Conservation (phyloP, 2,329 filamentous ascomycete genomes). For the Cladosporium halotolerans region DNA sequence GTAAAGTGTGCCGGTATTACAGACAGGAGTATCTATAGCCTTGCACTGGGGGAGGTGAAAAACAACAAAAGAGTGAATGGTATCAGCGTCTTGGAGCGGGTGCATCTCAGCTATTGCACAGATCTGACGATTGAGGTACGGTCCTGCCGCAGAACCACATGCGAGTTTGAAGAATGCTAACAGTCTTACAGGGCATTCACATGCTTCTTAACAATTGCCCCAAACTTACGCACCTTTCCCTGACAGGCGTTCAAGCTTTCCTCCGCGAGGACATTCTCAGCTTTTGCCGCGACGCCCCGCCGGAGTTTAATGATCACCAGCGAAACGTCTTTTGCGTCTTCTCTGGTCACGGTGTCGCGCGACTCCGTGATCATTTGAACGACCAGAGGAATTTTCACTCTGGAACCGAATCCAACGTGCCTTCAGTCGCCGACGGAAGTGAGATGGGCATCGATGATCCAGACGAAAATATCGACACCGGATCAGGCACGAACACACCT, state of each 20-base stretch:
- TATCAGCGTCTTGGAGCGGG: constrained; percentile 73
- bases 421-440: constrained; percentile 12
- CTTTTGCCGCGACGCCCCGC: constrained; percentile 81
- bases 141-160: not conserved
- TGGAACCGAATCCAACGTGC: constrained; percentile 15
- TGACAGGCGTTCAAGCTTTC: constrained; percentile 91
- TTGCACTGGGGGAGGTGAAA: constrained; percentile 53
- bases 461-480: constrained; percentile 23
- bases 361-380: constrained; percentile 74
- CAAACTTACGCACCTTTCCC: constrained; percentile 83
- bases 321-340: constrained; percentile 96
- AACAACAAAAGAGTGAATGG: constrained; percentile 34
- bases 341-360: constrained; percentile 74
- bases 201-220: constrained; percentile 84
- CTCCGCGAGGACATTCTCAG: constrained; percentile 74
- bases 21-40: constrained; percentile 76
- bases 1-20: constrained; percentile 92
- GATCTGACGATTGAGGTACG: constrained; percentile 74
- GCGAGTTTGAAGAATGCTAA: constrained; percentile 26
- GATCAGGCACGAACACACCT: constrained; percentile 24
- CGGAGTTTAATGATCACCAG: constrained; percentile 94
- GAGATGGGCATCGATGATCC: constrained; percentile 22
- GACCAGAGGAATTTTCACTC: constrained; percentile 24
- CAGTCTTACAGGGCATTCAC: constrained; percentile 67
- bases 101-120: constrained; percentile 92